These are phyloP conservation scores for Lasiodiplodia gonubiensis DNA, from an alignment of 2,329 filamentous ascomycete species.

Conservation along the genomic window DNA sequence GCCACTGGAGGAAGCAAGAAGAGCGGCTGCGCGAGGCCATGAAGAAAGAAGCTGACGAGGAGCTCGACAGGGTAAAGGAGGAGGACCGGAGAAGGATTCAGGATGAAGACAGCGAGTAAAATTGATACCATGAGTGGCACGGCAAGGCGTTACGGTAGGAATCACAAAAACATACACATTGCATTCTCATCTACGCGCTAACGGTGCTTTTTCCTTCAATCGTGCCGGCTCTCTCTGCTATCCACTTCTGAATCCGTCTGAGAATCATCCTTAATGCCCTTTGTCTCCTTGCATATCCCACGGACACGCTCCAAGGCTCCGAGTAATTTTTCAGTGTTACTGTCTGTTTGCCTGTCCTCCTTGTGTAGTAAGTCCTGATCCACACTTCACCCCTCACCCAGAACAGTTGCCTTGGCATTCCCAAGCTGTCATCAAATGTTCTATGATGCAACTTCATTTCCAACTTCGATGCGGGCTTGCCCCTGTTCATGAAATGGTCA, in stretches of 20 bases:
- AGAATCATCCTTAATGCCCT: too few relatives aligned
- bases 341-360: too few relatives aligned
- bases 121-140: slow-evolving; percentile 4
- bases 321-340: not conserved
- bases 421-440: not conserved
- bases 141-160: slow-evolving; percentile 1
- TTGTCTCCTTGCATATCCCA: not conserved
- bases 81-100: slow-evolving; percentile 1
- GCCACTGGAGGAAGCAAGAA: slow-evolving; percentile 84
- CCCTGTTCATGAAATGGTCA: not conserved
- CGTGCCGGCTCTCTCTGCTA: not conserved
- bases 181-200: not conserved
- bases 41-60: slow-evolving; percentile 47
- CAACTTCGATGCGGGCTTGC: not conserved
- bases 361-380: not conserved
- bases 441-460: not conserved
- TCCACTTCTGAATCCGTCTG: not conserved
- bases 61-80: slow-evolving; percentile 31
- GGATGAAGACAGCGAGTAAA: slow-evolving; percentile 7
- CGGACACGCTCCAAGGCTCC: not conserved
- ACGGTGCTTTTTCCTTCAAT: not conserved
- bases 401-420: not conserved
- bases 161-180: not conserved
- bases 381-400: not conserved
- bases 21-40: slow-evolving; percentile 62